Evolutionary conservation across 371 early-diverging fungal genomes (phyloP).

Genomic region (Lichtheimia corymbifera): DNA sequence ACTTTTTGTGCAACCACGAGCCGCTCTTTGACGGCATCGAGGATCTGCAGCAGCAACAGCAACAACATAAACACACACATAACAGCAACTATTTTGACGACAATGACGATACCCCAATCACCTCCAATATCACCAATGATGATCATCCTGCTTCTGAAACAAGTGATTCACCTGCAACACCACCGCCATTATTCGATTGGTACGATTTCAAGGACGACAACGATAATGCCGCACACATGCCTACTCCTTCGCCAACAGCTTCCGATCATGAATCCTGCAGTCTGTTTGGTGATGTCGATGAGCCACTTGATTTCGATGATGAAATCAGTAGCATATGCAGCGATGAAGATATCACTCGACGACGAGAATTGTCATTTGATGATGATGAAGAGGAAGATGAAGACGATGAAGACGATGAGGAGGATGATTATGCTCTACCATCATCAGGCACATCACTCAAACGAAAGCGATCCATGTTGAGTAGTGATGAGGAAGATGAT

Average conservation of each 20-base stretch:
- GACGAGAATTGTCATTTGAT: conserved; percentile 1
- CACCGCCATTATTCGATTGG: conserved; percentile 3
- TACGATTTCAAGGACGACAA: conserved; percentile 11
- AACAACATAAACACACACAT: conserved; percentile 2
- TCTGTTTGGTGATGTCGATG: conserved; percentile 1
- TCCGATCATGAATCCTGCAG: conserved; percentile 9
- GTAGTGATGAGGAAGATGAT: background rate
- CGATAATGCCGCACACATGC: conserved; percentile 8
- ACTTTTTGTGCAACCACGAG: conserved; percentile 38
- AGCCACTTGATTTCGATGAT: conserved; percentile 1
- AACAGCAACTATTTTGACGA: conserved; percentile 2
- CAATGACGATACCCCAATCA: background rate
- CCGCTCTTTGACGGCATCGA: conserved; percentile 42
- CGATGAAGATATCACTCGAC: background rate
- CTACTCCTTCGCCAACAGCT: conserved; percentile 13
- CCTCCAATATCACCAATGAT: no score
- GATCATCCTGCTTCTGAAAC: no score
- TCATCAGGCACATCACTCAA: conserved; percentile 7
- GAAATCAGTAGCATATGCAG: background rate
- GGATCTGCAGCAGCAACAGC: conserved; percentile 19
- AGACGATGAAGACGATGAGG: conserved; percentile 1
- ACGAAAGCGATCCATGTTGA: conserved; percentile 8
- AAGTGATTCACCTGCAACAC: no score
- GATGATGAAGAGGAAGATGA: conserved; percentile 4
- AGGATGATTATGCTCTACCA: background rate